Base-by-base conservation (phyloP, 495 filamentous ascomycete species). In the Rhypophila decipiens region DNA sequence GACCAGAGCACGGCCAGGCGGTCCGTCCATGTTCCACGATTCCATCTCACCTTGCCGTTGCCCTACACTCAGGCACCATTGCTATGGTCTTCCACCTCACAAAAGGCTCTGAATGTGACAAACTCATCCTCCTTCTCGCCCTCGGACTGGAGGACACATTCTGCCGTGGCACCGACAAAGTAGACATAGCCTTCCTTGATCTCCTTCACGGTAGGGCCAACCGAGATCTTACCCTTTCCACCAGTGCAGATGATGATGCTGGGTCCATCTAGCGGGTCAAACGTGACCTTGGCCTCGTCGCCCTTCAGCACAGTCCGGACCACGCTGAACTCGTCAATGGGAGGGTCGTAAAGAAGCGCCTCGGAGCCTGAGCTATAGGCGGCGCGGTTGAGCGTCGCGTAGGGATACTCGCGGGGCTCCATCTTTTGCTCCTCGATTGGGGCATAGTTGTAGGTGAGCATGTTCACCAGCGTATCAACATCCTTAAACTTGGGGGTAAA, bases 401-500 rank as follows among this genome's bases (percentile, higher is more conserved):
- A 93, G 1, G 87, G 84, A 55, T 94, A 99, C 46, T 90, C 85
- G 18, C 67, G 72, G 0, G 93, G 88, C 33, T 77, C 58, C 79
- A 98, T 88, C 73, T 96, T 96, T 64, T 98, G 93, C 69, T 91
- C 82, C 35, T 85, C 82, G 52, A 95, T 95, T 3, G 93, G 91
- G 1, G 91, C 90, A 56, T 93, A 96, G 42, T 77, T 82, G 72
- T 98, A 98, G 0, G 93, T 97, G 45, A 98, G 72, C 86, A 96
- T 95, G 50, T 75, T 72, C 29, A 90, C 86, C n/a, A 98, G 76
- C 2, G 88, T 96, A 39, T 82, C 74, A 38, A 96, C 88, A 56
- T 98, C 93, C 72, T 96, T 95, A 77, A 91, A 97, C 66, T 98
- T 98, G 9, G 93, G 93, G 0, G 93, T 98, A 63, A 98, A 90